Percentiles rank a stretch among this genome's conserved stretches.
phyloP scores from a whole-genome alignment of 176 grass and related monocot species.

The Zizania latifolia region DNA sequence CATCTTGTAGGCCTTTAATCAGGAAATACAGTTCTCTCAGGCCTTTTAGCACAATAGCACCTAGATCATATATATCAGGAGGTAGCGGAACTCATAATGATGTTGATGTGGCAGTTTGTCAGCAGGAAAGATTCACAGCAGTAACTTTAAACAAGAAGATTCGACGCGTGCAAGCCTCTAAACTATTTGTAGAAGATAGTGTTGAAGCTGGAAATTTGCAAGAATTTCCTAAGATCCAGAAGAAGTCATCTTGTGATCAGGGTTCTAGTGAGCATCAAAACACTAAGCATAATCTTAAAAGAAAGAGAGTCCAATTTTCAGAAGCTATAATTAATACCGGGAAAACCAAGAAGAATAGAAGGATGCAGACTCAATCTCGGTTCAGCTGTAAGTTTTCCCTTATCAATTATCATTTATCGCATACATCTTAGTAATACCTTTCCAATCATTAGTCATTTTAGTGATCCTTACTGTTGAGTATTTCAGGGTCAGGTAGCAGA shows the following conservation, averaged over 20 bases:
- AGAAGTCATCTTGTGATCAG: constrained; percentile 19
- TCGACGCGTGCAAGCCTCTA: constrained; percentile 34
- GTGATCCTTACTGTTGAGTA: constrained; percentile 4
- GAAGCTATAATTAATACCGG: constrained; percentile 42
- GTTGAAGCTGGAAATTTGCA: constrained; percentile 34
- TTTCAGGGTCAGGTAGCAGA: constrained; percentile 41
- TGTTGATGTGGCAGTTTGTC: constrained; percentile 23
- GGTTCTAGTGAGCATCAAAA: constrained; percentile 19
- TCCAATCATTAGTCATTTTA: constrained; percentile 13
- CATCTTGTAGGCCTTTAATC: constrained; percentile 23
- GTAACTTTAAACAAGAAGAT: constrained; percentile 51
- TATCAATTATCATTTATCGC: constrained; percentile 5
- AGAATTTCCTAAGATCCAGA: constrained; percentile 16
- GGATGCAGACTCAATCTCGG: constrained; percentile 31
- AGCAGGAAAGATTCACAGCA: constrained; percentile 16
- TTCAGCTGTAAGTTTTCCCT: constrained; percentile 53
- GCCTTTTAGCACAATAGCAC: constrained; percentile 42
- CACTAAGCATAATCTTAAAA: constrained; percentile 21
- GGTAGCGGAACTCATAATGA: constrained; percentile 21
- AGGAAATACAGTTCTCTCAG: constrained; percentile 43
- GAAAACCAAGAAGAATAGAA: constrained; percentile 37
- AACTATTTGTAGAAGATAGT: constrained; percentile 31
- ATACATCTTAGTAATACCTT: not conserved
- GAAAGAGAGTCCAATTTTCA: constrained; percentile 56
- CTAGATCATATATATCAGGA: constrained; percentile 21